These are phyloP conservation scores for Phialophora macrospora DNA, from an alignment of 2,329 filamentous ascomycete genomes.

Conservation along the genomic window DNA sequence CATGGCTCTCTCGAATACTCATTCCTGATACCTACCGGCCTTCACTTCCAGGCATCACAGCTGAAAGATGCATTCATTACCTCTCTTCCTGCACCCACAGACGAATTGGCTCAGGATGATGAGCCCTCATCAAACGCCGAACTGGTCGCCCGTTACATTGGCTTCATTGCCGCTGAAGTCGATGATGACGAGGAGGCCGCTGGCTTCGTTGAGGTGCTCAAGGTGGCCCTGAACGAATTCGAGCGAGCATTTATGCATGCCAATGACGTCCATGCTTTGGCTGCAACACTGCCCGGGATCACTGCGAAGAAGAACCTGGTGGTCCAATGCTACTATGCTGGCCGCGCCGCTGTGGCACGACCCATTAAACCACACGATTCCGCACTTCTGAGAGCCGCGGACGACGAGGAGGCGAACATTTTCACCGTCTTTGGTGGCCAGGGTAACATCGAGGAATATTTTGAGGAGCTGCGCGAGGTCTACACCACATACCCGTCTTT, in stretches of 20 bases:
- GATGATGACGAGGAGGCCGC: conserved; percentile 87
- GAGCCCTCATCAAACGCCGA: conserved; percentile 96
- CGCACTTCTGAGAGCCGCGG: conserved; percentile 84
- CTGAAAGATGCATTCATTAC: conserved; percentile 88
- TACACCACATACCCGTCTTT: conserved; percentile 91
- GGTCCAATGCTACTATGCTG: conserved; percentile 88
- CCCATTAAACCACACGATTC: conserved; percentile 92
- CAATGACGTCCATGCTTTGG: conserved; percentile 94
- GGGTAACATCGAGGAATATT: conserved; percentile 99
- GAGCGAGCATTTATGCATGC: conserved; percentile 92
- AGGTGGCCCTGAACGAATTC: conserved; percentile 92
- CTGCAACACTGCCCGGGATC: conserved; percentile 84
- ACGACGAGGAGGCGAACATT: conserved; percentile 79
- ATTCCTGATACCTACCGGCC: conserved; percentile 89
- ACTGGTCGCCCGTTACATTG: conserved; percentile 90
- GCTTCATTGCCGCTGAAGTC: conserved; percentile 84
- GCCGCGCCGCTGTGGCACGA: conserved; percentile 79
- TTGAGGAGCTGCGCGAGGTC: conserved; percentile 91
- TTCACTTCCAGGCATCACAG: conserved; percentile 95
- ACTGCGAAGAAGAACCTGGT: conserved; percentile 89
- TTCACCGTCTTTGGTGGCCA: conserved; percentile 97
- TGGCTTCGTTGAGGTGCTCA: conserved; percentile 89
- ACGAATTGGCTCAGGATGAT: conserved; percentile 96
- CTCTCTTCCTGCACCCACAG: conserved; percentile 85
- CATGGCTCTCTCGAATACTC: conserved; percentile 97